A percentile compares a stretch with the other conserved stretches of the same genome.
Evolutionary conservation across 1,139 yeast genomes (phyloP).

Genomic region (Hyphopichia burtonii): DNA sequence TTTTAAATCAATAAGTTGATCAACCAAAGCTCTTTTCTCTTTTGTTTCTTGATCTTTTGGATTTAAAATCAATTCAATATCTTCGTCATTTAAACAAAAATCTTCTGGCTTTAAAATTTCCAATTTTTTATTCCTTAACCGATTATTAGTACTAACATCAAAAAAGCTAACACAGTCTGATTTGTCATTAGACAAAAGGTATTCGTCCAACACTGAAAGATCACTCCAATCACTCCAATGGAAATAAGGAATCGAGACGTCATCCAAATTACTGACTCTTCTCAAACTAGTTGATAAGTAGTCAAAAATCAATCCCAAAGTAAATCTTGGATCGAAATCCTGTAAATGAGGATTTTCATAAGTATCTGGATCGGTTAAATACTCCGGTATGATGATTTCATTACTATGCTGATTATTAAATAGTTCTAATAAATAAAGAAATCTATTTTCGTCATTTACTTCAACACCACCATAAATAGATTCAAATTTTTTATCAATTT

Average conservation of each 20-base stretch:
- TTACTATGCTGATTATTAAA: constrained; percentile 6
- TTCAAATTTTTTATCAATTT: constrained; percentile 3
- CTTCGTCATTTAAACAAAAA: constrained; percentile 30
- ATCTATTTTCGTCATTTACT: constrained; percentile 2
- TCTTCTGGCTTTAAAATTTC: constrained; percentile 16
- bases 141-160: constrained; percentile 17
- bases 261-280: constrained; percentile 4
- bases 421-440: constrained; percentile 8
- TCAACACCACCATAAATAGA: constrained; percentile 2
- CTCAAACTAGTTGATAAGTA: constrained; percentile 13
- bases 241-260: constrained; percentile 23
- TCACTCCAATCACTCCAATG: constrained; percentile 41
- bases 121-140: constrained; percentile 13
- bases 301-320: constrained; percentile 25
- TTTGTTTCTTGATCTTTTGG: neutral
- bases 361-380: constrained; percentile 9
- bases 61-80: constrained; percentile 13
- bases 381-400: constrained; percentile 9
- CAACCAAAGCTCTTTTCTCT: neutral
- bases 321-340: constrained; percentile 33
- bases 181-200: constrained; percentile 15
- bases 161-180: constrained; percentile 18
- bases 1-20: constrained; percentile 1
- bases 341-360: constrained; percentile 14
- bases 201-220: constrained; percentile 23